Base-by-base conservation (phyloP, 1,284 basidiomycete genomes). In the Laetiporus sulphureus region DNA sequence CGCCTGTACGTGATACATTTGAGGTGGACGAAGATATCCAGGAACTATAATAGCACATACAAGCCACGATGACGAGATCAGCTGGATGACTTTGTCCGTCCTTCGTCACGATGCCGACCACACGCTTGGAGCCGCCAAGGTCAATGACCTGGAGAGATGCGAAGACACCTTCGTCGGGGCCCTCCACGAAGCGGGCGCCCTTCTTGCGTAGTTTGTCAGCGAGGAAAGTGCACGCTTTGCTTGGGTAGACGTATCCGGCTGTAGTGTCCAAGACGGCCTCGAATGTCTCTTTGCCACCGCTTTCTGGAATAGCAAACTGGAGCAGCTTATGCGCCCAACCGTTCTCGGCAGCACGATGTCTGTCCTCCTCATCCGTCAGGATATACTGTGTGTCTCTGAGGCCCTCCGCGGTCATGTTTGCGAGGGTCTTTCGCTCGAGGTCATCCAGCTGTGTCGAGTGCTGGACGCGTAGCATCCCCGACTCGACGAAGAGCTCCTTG, bases 401-500 rank as follows among this genome's bases (percentile, higher is more conserved):
- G 13, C 44, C 44, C 39, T 45, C 44, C 23, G 31, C 33, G 19
- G 35, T 38, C 38, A 41, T 41, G 24, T 45, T 45, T 18, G 15
- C 35, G 11, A 41, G 35, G 10, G 44, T 45, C 44, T 37, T 18
- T 16, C 29, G 22, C 36, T 45, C 44, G 33, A 37, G 29, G 12
- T 33, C 39, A 21, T 40, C 39, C 13, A 45, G 30, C 10, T 38
- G n/a, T 34, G 22, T 37, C 8, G 39, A 36, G 27, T 41, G 44
- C 34, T 45, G 44, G 23, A 45, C 39, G 15, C 44, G 44, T 18
- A 45, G 27, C 44, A 45, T 45, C n/a, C 35, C 44, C 10, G 44
- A 45, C 36, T 41, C 44, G 20, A 45, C 32, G 39, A 45, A 45
- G 13, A 45, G 34, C 36, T 45, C 44, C n/a, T 41, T 45, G 3